phyloP scores from a whole-genome alignment of 805 yeast species.

The Myxozyma neotropica region DNA sequence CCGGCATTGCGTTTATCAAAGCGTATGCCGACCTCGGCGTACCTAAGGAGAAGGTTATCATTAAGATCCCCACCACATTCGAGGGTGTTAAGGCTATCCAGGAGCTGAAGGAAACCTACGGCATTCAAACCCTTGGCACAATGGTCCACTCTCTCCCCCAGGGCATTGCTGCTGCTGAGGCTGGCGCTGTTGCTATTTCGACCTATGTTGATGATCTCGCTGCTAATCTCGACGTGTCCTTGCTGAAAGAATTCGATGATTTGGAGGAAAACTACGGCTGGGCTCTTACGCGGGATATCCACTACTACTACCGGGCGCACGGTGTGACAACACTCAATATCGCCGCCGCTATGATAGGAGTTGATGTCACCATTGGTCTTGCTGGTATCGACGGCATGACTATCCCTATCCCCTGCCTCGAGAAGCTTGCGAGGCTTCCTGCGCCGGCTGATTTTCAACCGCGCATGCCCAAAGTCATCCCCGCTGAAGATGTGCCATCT shows the following conservation, averaged over 20 bases:
- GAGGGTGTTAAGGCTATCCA: conserved; percentile 44
- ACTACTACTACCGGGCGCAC: conserved; percentile 44
- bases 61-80: conserved; percentile 45
- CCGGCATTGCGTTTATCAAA: conserved; percentile 40
- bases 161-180: conserved; percentile 46
- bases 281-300: conserved; percentile 39
- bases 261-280: conserved; percentile 42
- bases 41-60: conserved; percentile 41
- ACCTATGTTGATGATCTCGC: conserved; percentile 44
- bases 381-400: conserved; percentile 47
- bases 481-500: conserved; percentile 23
- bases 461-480: conserved; percentile 21
- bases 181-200: conserved; percentile 44
- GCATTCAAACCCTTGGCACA: conserved; percentile 44
- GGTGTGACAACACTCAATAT: conserved; percentile 40
- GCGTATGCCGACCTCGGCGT: conserved; percentile 44
- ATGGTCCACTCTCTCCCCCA: conserved; percentile 45
- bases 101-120: conserved; percentile 36
- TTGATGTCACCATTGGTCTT: conserved; percentile 39
- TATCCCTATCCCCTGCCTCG: conserved; percentile 40
- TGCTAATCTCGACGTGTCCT: conserved; percentile 39
- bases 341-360: conserved; percentile 45
- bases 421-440: conserved; percentile 37
- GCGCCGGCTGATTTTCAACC: conserved; percentile 37
- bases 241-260: conserved; percentile 34